Conservation (phyloP, 192 early-diverging fungal genomes). For the Coemansia sp. region DNA sequence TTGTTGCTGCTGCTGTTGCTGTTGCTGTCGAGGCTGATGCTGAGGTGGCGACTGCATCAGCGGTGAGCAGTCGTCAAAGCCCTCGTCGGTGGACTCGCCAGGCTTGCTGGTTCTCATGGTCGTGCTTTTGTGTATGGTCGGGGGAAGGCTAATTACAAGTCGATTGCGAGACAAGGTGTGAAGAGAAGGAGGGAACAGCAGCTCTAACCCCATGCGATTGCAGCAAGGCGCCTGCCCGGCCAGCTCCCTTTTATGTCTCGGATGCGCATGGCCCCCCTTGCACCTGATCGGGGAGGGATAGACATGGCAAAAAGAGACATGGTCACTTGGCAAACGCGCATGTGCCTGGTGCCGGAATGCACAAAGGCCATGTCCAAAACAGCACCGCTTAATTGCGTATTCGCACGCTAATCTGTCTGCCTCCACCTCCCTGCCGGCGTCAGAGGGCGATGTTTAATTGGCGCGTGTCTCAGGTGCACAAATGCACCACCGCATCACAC, state of each 20-base stretch:
- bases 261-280: not conserved
- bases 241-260: not conserved
- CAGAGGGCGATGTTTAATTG: too few species aligned
- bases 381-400: not conserved
- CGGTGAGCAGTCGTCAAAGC: constrained; percentile 26
- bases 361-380: not conserved
- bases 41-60: constrained; percentile 1
- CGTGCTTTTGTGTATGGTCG: not conserved
- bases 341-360: not conserved
- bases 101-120: constrained; percentile 1
- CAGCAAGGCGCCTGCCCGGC: not conserved
- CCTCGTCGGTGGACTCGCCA: constrained; percentile 26
- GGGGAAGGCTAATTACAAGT: too few species aligned
- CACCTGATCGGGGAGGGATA: constrained; percentile 2
- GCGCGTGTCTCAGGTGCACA: not conserved
- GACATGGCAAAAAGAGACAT: not conserved
- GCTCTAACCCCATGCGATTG: not conserved
- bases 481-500: not conserved
- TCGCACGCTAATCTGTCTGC: not conserved
- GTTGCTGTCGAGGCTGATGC: not conserved
- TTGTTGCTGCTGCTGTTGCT: not conserved
- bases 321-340: not conserved
- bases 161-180: too few species aligned
- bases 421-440: too few species aligned
- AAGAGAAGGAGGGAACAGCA: not conserved